These are phyloP conservation scores for Clarkia xantiana DNA, from an alignment of 345 rosid species.

Conservation along the genomic window DNA sequence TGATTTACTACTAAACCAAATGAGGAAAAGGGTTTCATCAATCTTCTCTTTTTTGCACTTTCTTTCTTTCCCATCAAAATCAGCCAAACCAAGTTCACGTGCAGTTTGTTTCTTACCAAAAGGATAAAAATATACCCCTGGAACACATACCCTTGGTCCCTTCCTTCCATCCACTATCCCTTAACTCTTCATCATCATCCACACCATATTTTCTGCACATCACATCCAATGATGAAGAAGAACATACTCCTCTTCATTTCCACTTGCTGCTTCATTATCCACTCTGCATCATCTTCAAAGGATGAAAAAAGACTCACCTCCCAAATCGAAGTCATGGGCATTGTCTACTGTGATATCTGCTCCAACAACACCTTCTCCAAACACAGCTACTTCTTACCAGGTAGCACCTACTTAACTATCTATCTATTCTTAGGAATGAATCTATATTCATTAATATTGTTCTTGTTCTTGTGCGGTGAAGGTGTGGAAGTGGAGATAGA, in stretches of 20 bases:
- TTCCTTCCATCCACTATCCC: not conserved
- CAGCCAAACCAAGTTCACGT: constrained; percentile 59
- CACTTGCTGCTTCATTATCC: constrained; percentile 19
- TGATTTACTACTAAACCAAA: no score
- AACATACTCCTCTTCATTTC: not conserved
- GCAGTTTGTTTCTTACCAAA: constrained; percentile 26
- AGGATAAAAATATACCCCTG: constrained; percentile 16
- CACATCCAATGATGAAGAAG: no score
- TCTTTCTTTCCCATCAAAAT: constrained; percentile 10
- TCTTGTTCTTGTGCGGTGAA: constrained; percentile 11
- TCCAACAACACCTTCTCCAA: constrained; percentile 86
- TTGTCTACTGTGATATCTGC: constrained; percentile 92
- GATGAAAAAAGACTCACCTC: constrained; percentile 15
- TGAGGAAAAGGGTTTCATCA: no score
- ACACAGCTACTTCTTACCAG: constrained; percentile 94
- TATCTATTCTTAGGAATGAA: not conserved
- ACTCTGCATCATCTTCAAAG: constrained; percentile 5
- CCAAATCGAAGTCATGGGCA: constrained; percentile 64
- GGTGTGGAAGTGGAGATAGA: constrained; percentile 77
- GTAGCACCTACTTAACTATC: constrained; percentile 14
- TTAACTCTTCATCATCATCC: constrained; percentile 1
- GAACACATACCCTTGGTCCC: not conserved
- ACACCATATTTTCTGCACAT: not conserved
- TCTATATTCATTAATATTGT: not conserved
- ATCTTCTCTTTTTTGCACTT: no score